A percentile compares a stretch with the other conserved stretches of the same genome.
phyloP scores from a whole-genome alignment of 179 eudicot genomes.

The Amaranthus tricolor region DNA sequence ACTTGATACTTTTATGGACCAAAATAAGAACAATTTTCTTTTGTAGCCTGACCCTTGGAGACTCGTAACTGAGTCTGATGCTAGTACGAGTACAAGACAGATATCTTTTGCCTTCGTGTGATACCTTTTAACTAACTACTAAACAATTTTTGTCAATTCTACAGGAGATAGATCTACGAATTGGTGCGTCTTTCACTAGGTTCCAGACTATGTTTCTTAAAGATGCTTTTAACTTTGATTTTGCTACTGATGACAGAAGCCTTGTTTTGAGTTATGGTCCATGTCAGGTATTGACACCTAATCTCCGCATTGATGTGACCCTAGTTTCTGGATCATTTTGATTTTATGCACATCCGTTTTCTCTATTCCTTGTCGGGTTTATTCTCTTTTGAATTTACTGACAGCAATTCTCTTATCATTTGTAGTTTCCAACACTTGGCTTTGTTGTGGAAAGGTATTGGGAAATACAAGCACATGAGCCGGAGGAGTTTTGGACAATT shows the following conservation, averaged over 20 bases:
- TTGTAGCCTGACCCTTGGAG: no score
- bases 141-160: slow-evolving; percentile 25
- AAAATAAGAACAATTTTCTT: no score
- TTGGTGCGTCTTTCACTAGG: slow-evolving; percentile 97
- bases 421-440: slow-evolving; percentile 95
- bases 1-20: no score
- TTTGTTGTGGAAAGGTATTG: slow-evolving; percentile 95
- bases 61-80: no score
- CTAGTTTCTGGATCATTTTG: not conserved
- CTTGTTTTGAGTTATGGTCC: slow-evolving; percentile 90
- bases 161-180: slow-evolving; percentile 96
- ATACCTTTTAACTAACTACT: slow-evolving; percentile 13
- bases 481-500: slow-evolving; percentile 95
- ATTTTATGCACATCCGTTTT: slow-evolving; percentile 4
- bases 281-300: slow-evolving; percentile 68
- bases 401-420: slow-evolving; percentile 5
- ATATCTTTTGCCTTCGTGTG: slow-evolving; percentile 5
- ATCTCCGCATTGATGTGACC: slow-evolving; percentile 5
- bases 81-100: not conserved
- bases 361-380: not conserved
- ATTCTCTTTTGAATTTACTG: not conserved
- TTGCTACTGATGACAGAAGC: slow-evolving; percentile 62
- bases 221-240: slow-evolving; percentile 75
- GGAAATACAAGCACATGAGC: slow-evolving; percentile 91
- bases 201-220: slow-evolving; percentile 95